Evolutionary conservation across 2,329 filamentous ascomycete species (phyloP), one percentile per base, ranked within the genome.

Genomic region (Purpureocillium takamizusanense): DNA sequence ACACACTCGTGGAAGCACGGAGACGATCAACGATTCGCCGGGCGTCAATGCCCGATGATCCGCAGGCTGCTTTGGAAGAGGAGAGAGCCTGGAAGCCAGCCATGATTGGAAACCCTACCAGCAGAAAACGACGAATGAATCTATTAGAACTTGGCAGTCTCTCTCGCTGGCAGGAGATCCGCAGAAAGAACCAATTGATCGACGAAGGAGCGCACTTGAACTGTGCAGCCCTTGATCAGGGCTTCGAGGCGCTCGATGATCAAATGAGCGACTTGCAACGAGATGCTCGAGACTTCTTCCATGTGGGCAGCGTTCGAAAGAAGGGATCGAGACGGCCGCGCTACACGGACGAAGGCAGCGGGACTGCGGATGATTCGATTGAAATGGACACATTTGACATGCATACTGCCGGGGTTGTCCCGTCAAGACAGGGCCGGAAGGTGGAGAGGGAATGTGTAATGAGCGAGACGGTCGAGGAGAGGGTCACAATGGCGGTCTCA

Each of bases 141-240:
- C 55, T 86, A 17, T 63, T 89, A 13, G 84, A 89, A 56, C 61
- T 85, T 42, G 83, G 84, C 0, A 61, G 65, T 28, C 65, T 82
- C 66, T 81, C 73, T 36, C 66, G 84, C 31, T 89, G 81, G 79
- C 82, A 75, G 17, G 83, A 87, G 57, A 86, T 89, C 43, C 66
- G 76, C 43, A 70, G 62, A 47, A 73, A 69, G 51, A 81, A 81
- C 49, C 65, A 62, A 33, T 60, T 81, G 35, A 68, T 78, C 35
- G 74, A 78, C 46, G 56, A 56, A 7, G 55, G 54, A 11, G 50
- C 51, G 6, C 60, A 63, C 44, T 48, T 62, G 23, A 63, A 63
- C 36, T 55, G 55, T 7, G 53, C 52, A 14, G 60, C 59, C 10
- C 43, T 59, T 25, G 56, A 57, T 18, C 55, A 60, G 29, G 62